Conservation (phyloP, 2,329 filamentous ascomycete genomes). For the Cercospora sp. region DNA sequence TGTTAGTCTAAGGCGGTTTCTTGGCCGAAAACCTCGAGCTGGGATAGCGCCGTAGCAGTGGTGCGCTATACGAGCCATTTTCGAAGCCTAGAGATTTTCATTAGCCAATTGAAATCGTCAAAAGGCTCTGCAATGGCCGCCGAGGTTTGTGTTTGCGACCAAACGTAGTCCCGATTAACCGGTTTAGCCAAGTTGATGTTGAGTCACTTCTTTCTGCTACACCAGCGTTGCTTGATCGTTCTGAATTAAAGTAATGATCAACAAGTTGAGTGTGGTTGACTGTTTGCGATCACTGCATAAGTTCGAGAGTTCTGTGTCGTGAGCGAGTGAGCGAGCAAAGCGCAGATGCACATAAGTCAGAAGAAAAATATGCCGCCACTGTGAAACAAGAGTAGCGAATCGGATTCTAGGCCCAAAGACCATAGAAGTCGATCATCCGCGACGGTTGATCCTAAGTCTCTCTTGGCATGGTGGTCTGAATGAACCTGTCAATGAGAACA, state of each 20-base stretch:
- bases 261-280: no score
- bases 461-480: not conserved
- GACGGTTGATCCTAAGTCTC: not conserved
- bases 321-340: no score
- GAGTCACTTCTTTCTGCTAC: not conserved
- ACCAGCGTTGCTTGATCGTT: no score
- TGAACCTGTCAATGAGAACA: no score
- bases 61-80: not conserved
- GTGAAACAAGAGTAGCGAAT: not conserved
- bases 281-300: no score
- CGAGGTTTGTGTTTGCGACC: not conserved
- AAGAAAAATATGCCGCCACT: not conserved
- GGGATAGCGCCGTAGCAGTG: not conserved
- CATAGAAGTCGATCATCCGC: not conserved
- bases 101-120: no score
- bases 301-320: no score
- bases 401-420: not conserved
- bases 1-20: not conserved
- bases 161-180: not conserved
- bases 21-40: not conserved
- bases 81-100: no score
- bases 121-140: no score
- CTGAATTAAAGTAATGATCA: no score
- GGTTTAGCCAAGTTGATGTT: not conserved
- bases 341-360: not conserved